Evolutionary conservation across 2,329 filamentous ascomycete species (phyloP).

Genomic region (Colletotrichum sidae): DNA sequence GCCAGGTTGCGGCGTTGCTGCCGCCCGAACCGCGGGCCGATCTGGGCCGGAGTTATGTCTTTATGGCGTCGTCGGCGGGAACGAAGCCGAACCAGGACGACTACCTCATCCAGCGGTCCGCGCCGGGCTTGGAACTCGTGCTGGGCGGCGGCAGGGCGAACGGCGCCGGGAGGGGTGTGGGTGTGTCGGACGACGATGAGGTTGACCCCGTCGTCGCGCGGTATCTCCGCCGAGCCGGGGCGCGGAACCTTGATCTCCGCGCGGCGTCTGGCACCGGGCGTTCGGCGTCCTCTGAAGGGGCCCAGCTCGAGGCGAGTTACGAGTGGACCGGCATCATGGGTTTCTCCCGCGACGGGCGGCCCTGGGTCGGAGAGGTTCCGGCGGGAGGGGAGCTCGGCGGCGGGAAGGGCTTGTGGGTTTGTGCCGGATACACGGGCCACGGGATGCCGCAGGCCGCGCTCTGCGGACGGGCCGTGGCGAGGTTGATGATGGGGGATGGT

Average conservation of each 20-base stretch:
- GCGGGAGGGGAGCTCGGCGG: slow-evolving; percentile 54
- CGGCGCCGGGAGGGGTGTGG: slow-evolving; percentile 65
- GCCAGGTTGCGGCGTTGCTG: slow-evolving; percentile 75
- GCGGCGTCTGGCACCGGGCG: slow-evolving; percentile 47
- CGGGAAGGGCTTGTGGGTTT: slow-evolving; percentile 69
- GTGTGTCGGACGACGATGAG: slow-evolving; percentile 68
- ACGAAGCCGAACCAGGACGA: slow-evolving; percentile 67
- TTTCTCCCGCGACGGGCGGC: slow-evolving; percentile 73
- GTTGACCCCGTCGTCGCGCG: slow-evolving; percentile 66
- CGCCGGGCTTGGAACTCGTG: slow-evolving; percentile 69
- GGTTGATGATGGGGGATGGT: slow-evolving; percentile 63
- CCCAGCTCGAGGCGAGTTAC: slow-evolving; percentile 61
- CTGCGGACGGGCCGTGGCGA: slow-evolving; percentile 71
- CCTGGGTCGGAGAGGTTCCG: slow-evolving; percentile 79
- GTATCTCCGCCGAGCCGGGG: slow-evolving; percentile 64
- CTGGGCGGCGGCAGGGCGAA: slow-evolving; percentile 76
- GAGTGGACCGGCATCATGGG: slow-evolving; percentile 89
- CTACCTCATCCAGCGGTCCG: slow-evolving; percentile 79
- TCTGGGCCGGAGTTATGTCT: slow-evolving; percentile 72
- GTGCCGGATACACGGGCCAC: slow-evolving; percentile 78
- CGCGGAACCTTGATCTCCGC: slow-evolving; percentile 55
- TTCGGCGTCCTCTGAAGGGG: slow-evolving; percentile 42
- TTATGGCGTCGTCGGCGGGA: slow-evolving; percentile 56
- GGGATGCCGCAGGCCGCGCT: slow-evolving; percentile 82
- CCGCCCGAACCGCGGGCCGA: slow-evolving; percentile 47